Base-by-base conservation (phyloP, 2,329 filamentous ascomycete species). In the Penicillium sp. region DNA sequence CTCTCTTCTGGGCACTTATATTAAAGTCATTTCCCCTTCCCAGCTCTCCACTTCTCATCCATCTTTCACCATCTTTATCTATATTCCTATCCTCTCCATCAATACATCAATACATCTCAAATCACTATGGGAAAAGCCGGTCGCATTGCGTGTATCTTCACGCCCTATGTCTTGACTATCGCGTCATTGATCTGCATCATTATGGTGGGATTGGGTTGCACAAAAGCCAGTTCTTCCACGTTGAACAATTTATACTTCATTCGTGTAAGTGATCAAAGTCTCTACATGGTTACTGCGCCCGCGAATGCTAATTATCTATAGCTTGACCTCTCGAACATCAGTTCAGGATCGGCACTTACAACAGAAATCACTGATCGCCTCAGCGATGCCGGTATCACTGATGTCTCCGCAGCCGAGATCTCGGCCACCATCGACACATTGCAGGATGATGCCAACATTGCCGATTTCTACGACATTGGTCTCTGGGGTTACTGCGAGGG, bases 401-500 rank as follows among this genome's bases (percentile, higher is more conserved):
- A 71, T 48, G 68, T 72, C 37, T 66, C 72, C 52, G 71, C 76
- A 60, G 69, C 72, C 56, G 68, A 78, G 4, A 72, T 81, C 29
- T 63, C 66, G 23, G 61, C 70, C 13, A 71, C 73, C 27, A 68
- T 81, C 21, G 50, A 73, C 37, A 62, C 73, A 7, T 71, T 77
- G 9, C 65, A 78, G 59, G 59, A 71, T 17, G 63, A 74, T 43
- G 80, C 90, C 43, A 81, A 84, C 54, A 83, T 96, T 58, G 84
- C 83, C 69, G 86, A 93, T 71, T 82, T 86, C 69, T 97, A 97
- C 83, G 84, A 89, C 60, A 82, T 97, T 71, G 86, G 84, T 71
- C 82, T 97, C 38, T 96, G 91, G 89, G 89, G 89, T 72, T 96
- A 92, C 83, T 97, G 94, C 84, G 79, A 81, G 57, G 86, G 83